Evolutionary conservation across 768 basidiomycete species (phyloP), one percentile per base, ranked within the genome.

Genomic region (Auriculariales sp.): DNA sequence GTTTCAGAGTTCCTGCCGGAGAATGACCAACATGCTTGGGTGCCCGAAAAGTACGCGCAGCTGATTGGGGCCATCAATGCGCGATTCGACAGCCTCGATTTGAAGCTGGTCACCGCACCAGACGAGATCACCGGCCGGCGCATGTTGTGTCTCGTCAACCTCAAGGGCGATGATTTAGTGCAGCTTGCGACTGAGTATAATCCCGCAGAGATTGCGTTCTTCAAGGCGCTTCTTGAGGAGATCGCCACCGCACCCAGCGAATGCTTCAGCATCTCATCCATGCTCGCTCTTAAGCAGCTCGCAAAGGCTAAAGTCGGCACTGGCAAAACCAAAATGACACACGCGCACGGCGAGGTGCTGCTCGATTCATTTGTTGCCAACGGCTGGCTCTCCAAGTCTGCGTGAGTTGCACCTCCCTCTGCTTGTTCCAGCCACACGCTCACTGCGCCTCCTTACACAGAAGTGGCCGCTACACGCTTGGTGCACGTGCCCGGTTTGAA

Each of bases 161-260:
- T 73, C 7, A 85, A 79, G 53, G 80, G 78, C 15, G 90, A 93
- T 57, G 80, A 81, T 48, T 71, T 91, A 29, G 83, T 90, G 0
- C 88, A 89, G 59, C 64, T 86, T 60, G 90, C 89, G 3, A 89
- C 87, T 0, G 84, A 87, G 33, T 94, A 91, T 58, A 74, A 73
- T 2, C 68, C 86, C 0, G 66, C 68, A 28, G 90, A 94, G 63
- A 90, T 92, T 47, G 70, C 78, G 0, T 92, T 78, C 66, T 92
- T 91, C 71, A 89, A 81, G 66, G 78, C 78, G 3, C 68, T 92
- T 52, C 90, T 93, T 33, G 85, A 91, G 58, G 82, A 84, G 64
- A 91, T 94, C 56, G 83, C 92, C 75, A 70, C 81, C 15, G 85
- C 89, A 5, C 78, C 85, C 4, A 71, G 72, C 34, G 77, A 82